Evolutionary conservation across 2,329 filamentous ascomycete species (phyloP).

Genomic region (Phaeoacremonium minimum): DNA sequence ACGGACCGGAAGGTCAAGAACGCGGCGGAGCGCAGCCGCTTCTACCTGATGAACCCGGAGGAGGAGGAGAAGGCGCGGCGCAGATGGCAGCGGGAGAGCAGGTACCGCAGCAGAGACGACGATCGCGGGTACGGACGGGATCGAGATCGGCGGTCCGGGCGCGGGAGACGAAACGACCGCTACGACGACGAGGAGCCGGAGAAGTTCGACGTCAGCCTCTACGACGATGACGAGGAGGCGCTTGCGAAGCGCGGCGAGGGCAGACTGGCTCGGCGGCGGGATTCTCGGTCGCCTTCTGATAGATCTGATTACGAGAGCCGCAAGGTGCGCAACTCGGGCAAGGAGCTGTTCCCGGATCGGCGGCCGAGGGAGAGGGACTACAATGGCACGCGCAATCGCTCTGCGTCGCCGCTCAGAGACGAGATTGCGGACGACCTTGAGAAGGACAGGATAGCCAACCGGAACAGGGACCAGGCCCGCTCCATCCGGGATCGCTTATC

Average conservation of each 20-base stretch:
- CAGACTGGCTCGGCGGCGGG: conserved; percentile 3
- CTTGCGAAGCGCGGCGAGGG: conserved; percentile 21
- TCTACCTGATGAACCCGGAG: conserved; percentile 89
- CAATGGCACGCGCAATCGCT: conserved; percentile 40
- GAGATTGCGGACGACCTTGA: conserved; percentile 20
- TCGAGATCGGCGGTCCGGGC: conserved; percentile 27
- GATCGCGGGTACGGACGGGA: conserved; percentile 16
- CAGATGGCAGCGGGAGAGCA: conserved; percentile 50
- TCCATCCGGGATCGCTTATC: conserved; percentile 37
- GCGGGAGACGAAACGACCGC: conserved; percentile 55
- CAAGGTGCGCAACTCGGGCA: conserved; percentile 51
- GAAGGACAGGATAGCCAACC: conserved; percentile 20
- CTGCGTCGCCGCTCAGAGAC: conserved; percentile 46
- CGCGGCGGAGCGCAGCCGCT: conserved; percentile 77
- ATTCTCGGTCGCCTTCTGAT: conserved; percentile 7
- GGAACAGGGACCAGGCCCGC: conserved; percentile 39
- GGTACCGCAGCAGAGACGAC: conserved; percentile 57
- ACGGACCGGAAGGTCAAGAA: conserved; percentile 77
- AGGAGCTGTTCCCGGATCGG: conserved; percentile 57
- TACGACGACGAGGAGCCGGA: conserved; percentile 53
- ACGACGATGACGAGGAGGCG: conserved; percentile 62
- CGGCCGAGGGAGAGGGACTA: conserved; percentile 18
- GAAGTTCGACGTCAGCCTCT: conserved; percentile 69
- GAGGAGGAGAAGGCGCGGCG: conserved; percentile 75
- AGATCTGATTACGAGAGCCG: conserved; percentile 17